These are phyloP conservation scores for Cutaneotrichosporon sp. DNA, from an alignment of 1,284 basidiomycete genomes.

Conservation along the genomic window DNA sequence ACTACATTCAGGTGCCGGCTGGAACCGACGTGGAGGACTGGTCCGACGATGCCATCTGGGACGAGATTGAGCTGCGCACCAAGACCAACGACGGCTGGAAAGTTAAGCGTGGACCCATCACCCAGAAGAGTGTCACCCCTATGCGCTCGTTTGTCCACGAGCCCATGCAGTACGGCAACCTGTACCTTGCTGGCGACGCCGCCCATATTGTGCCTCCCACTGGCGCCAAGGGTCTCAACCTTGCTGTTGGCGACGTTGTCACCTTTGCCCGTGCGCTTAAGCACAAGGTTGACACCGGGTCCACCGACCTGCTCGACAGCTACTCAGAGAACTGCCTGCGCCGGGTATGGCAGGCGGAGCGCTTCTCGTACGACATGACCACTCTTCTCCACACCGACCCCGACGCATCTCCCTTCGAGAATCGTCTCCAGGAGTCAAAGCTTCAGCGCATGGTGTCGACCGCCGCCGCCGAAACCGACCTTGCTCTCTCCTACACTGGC, in stretches of 20 bases:
- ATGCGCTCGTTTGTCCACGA: conserved; percentile 22
- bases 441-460: conserved; percentile 15
- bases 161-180: conserved; percentile 21
- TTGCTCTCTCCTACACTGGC: conserved; percentile 19
- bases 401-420: conserved; percentile 8
- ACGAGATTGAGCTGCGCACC: conserved; percentile 14
- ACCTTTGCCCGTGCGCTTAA: conserved; percentile 19
- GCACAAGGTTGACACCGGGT: conserved; percentile 16
- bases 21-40: conserved; percentile 17
- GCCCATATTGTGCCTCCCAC: conserved; percentile 21
- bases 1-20: conserved; percentile 21
- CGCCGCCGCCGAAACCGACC: conserved; percentile 12
- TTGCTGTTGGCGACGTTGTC: conserved; percentile 19
- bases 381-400: conserved; percentile 20
- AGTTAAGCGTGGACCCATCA: conserved; percentile 15
- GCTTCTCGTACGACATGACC: conserved; percentile 23
- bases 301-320: conserved; percentile 11
- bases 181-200: conserved; percentile 20
- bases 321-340: conserved; percentile 18
- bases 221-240: conserved; percentile 21
- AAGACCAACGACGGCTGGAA: conserved; percentile 19
- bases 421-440: conserved; percentile 17
- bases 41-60: conserved; percentile 20
- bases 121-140: conserved; percentile 19
- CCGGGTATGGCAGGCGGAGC: conserved; percentile 23